Evolutionary conservation across 371 early-diverging fungal species (phyloP).

Genomic region (Entomophthora muscae): DNA sequence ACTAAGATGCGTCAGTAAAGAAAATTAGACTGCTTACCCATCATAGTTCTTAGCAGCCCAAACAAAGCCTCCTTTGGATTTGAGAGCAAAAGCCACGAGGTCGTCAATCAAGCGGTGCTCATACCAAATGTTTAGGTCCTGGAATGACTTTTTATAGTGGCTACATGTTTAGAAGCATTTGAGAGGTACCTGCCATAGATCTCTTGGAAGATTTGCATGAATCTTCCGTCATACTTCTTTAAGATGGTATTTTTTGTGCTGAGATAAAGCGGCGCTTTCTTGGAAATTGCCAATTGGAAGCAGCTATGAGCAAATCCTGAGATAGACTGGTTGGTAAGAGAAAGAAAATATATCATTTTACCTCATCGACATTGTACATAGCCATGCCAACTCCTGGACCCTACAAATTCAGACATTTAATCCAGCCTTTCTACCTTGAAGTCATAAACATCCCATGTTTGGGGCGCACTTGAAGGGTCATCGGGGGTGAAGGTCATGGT

Average conservation of each 20-base stretch:
- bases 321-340: constrained; percentile 38
- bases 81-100: constrained; percentile 94
- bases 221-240: constrained; percentile 93
- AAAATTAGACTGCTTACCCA: constrained; percentile 32
- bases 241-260: constrained; percentile 95
- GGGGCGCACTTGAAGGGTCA: constrained; percentile 40
- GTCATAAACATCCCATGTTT: constrained; percentile 51
- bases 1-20: constrained; percentile 5
- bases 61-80: constrained; percentile 86
- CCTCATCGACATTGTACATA: constrained; percentile 86
- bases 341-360: constrained; percentile 9
- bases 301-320: constrained; percentile 84
- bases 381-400: constrained; percentile 79
- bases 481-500: constrained; percentile 76
- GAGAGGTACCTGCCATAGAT: constrained; percentile 55
- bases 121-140: constrained; percentile 73
- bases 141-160: constrained; percentile 48
- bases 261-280: constrained; percentile 83
- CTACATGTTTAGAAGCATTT: constrained; percentile 13
- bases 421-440: constrained; percentile 27
- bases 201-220: constrained; percentile 90
- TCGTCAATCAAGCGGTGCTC: constrained; percentile 96
- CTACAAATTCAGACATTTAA: constrained; percentile 9
- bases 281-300: constrained; percentile 75
- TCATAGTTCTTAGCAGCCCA: constrained; percentile 96